Percentiles rank a stretch among this genome's conserved stretches.
Evolutionary conservation across 495 filamentous ascomycete genomes (phyloP).

Genomic region (Mytilinidion resinicola): DNA sequence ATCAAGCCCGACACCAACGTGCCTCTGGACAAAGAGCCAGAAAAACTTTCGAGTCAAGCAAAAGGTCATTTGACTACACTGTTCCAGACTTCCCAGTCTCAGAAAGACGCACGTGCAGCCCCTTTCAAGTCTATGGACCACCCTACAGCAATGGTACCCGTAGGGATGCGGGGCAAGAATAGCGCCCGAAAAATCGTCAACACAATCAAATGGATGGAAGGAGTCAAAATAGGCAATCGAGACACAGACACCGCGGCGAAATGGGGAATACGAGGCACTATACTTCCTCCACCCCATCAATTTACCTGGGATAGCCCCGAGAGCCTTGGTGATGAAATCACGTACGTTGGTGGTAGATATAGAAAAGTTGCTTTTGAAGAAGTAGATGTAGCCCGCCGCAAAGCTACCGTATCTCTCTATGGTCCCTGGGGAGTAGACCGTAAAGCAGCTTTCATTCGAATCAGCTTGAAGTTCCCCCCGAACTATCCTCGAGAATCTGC

Average conservation of each 20-base stretch:
- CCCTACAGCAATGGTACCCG: slow-evolving; percentile 45
- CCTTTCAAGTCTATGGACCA: slow-evolving; percentile 5
- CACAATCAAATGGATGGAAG: slow-evolving; percentile 88
- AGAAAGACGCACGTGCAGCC: neutral
- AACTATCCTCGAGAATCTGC: slow-evolving; percentile 62
- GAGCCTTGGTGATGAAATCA: slow-evolving; percentile 79
- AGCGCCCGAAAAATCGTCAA: slow-evolving; percentile 55
- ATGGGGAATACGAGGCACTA: neutral
- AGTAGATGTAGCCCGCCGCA: slow-evolving; percentile 72
- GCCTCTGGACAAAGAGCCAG: neutral
- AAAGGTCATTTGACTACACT: slow-evolving; percentile 4
- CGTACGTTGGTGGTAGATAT: slow-evolving; percentile 73
- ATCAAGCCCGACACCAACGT: neutral
- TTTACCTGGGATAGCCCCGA: slow-evolving; percentile 69
- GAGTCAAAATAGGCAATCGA: slow-evolving; percentile 72
- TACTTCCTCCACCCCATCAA: slow-evolving; percentile 21
- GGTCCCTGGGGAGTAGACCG: slow-evolving; percentile 79
- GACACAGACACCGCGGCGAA: neutral
- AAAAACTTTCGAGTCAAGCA: neutral
- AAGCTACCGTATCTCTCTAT: slow-evolving; percentile 67
- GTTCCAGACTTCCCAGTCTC: neutral
- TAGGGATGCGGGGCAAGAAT: slow-evolving; percentile 60
- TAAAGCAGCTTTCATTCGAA: slow-evolving; percentile 66
- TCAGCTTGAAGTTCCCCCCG: slow-evolving; percentile 70
- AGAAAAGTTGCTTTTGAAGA: slow-evolving; percentile 80